A percentile compares a stretch with the other conserved stretches of the same genome.
phyloP scores from a whole-genome alignment of 1,284 basidiomycete genomes.

The Exobasidium cylindrosporum region DNA sequence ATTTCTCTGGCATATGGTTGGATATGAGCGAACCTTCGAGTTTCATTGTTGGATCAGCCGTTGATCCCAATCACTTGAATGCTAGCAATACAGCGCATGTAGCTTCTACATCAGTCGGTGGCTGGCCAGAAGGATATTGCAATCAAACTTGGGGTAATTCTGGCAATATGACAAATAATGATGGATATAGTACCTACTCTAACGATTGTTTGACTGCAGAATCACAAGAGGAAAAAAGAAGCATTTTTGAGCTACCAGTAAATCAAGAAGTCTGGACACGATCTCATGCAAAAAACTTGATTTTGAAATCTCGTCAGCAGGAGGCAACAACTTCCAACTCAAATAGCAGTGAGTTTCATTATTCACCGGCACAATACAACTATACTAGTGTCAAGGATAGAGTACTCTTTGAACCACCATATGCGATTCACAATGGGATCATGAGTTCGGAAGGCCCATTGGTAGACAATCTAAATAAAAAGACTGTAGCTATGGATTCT shows the following conservation, averaged over 20 bases:
- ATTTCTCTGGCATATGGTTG: slow-evolving; percentile 37
- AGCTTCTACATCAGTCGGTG: slow-evolving; percentile 26
- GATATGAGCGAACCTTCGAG: slow-evolving; percentile 43
- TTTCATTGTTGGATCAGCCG: slow-evolving; percentile 25
- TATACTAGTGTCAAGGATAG: slow-evolving; percentile 28
- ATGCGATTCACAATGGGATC: slow-evolving; percentile 72
- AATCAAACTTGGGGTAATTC: slow-evolving; percentile 64
- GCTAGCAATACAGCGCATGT: slow-evolving; percentile 29
- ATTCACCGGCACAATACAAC: slow-evolving; percentile 20
- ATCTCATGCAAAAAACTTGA: too few relatives aligned
- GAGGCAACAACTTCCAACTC: background rate
- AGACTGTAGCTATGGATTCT: slow-evolving; percentile 36
- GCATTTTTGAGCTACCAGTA: background rate
- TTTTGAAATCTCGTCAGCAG: background rate
- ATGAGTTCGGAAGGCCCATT: slow-evolving; percentile 22
- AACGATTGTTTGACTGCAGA: too few relatives aligned
- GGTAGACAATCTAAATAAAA: slow-evolving; percentile 55
- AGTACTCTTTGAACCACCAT: slow-evolving; percentile 58
- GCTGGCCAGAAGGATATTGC: slow-evolving; percentile 63
- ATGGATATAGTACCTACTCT: slow-evolving; percentile 56
- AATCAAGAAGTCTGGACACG: background rate
- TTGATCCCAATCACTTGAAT: slow-evolving; percentile 12
- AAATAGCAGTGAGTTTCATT: slow-evolving; percentile 12
- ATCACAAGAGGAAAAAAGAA: background rate
- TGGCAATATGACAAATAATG: slow-evolving; percentile 71